Percentiles rank a stretch among this genome's conserved stretches.
Evolutionary conservation across 495 filamentous ascomycete genomes (phyloP).

Genomic region (Acidomyces sp.): DNA sequence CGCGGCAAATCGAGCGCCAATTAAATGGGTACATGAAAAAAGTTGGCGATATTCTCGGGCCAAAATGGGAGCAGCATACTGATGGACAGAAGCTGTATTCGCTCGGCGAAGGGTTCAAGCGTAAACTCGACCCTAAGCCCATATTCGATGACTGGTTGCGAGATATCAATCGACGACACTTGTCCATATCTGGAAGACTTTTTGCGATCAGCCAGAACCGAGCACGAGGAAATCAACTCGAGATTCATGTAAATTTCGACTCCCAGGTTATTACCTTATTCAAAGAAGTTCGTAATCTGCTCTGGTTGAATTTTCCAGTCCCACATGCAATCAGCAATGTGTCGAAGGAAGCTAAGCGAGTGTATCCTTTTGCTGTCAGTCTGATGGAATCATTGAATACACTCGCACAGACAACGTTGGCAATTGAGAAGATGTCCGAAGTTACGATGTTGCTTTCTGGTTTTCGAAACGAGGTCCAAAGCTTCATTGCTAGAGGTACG

Average conservation of each 20-base stretch:
- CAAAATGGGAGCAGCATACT: conserved; percentile 83
- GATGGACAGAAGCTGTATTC: conserved; percentile 87
- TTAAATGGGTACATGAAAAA: conserved; percentile 93
- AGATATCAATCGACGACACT: conserved; percentile 72
- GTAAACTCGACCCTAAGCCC: conserved; percentile 84
- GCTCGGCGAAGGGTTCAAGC: conserved; percentile 80
- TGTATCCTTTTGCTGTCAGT: conserved; percentile 94
- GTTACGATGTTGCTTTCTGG: conserved; percentile 77
- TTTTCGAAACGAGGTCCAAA: conserved; percentile 76
- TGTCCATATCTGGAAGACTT: conserved; percentile 79
- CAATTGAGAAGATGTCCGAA: conserved; percentile 69
- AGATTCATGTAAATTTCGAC: conserved; percentile 91
- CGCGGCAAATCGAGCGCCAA: conserved; percentile 89
- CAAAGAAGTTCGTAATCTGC: conserved; percentile 94
- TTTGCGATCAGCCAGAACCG: conserved; percentile 83
- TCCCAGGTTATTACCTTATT: conserved; percentile 91
- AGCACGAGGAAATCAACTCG: conserved; percentile 68
- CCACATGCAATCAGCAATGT: conserved; percentile 89
- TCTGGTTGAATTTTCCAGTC: conserved; percentile 84
- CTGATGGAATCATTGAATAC: conserved; percentile 95
- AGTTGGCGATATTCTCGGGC: conserved; percentile 86
- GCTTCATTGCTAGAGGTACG: conserved; percentile 69
- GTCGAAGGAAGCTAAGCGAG: conserved; percentile 90
- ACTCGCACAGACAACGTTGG: conserved; percentile 69
- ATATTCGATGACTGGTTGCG: conserved; percentile 92